Evolutionary conservation across 1,139 yeast species (phyloP).

Genomic region (Yamadazyma atlantica): DNA sequence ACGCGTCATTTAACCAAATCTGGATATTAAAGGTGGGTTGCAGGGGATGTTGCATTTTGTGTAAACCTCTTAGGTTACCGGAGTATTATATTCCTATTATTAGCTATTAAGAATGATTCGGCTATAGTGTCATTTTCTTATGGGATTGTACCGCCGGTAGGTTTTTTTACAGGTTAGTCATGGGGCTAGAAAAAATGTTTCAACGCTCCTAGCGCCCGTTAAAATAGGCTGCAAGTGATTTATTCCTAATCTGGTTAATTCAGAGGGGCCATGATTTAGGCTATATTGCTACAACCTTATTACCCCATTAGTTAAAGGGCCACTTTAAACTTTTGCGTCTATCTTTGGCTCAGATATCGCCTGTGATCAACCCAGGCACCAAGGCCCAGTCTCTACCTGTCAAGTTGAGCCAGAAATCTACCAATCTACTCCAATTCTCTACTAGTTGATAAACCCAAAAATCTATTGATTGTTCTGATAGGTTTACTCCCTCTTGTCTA

Average conservation of each 20-base stretch:
- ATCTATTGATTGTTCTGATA: background rate
- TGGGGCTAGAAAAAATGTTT: background rate
- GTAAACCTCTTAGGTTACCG: background rate
- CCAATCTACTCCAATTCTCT: too few relatives aligned
- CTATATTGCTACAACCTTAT: background rate
- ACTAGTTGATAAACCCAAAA: too few relatives aligned
- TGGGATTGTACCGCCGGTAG: background rate
- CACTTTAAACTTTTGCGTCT: background rate
- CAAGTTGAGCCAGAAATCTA: too few relatives aligned
- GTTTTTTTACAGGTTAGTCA: background rate
- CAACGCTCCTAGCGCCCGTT: background rate
- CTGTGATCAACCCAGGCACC: too few relatives aligned
- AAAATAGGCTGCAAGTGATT: background rate
- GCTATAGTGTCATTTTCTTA: background rate
- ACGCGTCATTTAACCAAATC: background rate
- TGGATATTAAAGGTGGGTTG: background rate
- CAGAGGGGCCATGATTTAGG: background rate
- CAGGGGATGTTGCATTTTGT: background rate
- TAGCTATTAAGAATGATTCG: background rate
- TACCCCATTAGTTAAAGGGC: background rate
- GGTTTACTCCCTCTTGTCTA: too few relatives aligned
- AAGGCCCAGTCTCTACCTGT: too few relatives aligned
- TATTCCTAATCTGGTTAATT: conserved; percentile 1
- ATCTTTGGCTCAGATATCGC: background rate
- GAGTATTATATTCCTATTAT: background rate